Evolutionary conservation across 306 rosid species (phyloP).

Genomic region (Vigna hirtella): DNA sequence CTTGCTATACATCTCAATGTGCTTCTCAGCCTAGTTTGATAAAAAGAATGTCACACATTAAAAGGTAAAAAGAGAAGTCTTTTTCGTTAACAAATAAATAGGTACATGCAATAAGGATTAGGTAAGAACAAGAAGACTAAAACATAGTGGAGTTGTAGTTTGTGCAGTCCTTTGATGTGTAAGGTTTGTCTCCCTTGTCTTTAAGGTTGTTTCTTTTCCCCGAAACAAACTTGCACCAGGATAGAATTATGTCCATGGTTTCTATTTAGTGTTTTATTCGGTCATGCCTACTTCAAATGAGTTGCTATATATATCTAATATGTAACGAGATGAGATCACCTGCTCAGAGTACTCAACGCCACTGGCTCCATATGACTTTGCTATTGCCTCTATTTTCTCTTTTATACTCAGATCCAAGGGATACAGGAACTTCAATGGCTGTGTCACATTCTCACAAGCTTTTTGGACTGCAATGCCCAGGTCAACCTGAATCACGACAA

Average conservation of each 20-base stretch:
- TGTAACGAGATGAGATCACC: conserved; percentile 55
- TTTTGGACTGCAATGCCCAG: conserved; percentile 87
- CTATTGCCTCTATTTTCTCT: conserved; percentile 93
- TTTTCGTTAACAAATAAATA: conserved; percentile 10
- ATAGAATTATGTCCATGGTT: not conserved
- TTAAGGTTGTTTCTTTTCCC: conserved; percentile 1
- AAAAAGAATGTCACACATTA: conserved; percentile 34
- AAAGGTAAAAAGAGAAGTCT: not conserved
- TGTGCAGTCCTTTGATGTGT: not conserved
- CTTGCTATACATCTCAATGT: conserved; percentile 87
- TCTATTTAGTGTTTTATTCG: not conserved
- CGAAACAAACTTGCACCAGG: not conserved
- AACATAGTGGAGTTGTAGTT: conserved; percentile 10
- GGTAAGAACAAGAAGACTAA: not conserved
- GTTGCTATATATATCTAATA: conserved; percentile 8
- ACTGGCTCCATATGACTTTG: conserved; percentile 92
- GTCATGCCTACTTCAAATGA: conserved; percentile 1
- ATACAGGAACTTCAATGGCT: conserved; percentile 82
- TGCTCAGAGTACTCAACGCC: conserved; percentile 90
- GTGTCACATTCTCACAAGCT: conserved; percentile 85
- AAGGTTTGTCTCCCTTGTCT: not conserved
- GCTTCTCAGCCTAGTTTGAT: conserved; percentile 80
- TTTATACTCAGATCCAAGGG: conserved; percentile 78
- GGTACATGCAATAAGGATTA: conserved; percentile 2
- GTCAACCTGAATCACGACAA: conserved; percentile 73